Evolutionary conservation across 768 basidiomycete genomes (phyloP), one percentile per base, ranked within the genome.

Genomic region (Podaxis sp.): DNA sequence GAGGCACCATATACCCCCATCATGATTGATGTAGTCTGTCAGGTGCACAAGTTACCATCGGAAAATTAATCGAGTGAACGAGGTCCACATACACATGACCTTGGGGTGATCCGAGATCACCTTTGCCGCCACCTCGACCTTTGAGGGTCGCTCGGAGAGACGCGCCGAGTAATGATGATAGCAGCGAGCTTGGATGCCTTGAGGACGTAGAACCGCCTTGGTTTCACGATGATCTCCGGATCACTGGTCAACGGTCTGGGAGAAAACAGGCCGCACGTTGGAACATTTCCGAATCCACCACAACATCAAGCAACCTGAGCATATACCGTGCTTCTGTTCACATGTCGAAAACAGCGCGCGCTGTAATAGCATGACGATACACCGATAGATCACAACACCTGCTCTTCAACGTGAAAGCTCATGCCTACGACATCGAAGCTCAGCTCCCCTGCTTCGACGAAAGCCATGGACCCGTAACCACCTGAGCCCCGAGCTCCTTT

Each of bases 401-500:
- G 3, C 41, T 33, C 33, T 8, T 33, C 33, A 33, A 33, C 33
- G 33, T 33, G 33, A 2, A 8, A 33, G 33, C 33, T 33, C 33
- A 33, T 3, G 8, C 33, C 33, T 33, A 33, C 33, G 33, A 33
- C 33, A 33, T 33, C 2, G 33, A 33, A 3, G 8, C 33, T 33
- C 33, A 33, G 33, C 33, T 33, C 33, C 9, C 8, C 8, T 33
- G 9, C 33, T 27, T 77, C 80, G 49, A 98, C 81, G 1, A 94
- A 33, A 33, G 8, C 8, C 33, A 33, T 9, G 86, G 0, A 96
- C 96, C 17, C 97, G 96, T 66, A 95, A 99, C 75, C 98, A 4
- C 95, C 94, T 53, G 98, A 87, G 22, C 91, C 87, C 43, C 96
- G 97, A 17, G 97, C 77, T 62, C 89, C 91, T 77, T 93, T 97